Percentiles rank a stretch among this genome's conserved stretches.
Conservation (phyloP, 2,329 filamentous ascomycete genomes). For the Exophiala sideris region DNA sequence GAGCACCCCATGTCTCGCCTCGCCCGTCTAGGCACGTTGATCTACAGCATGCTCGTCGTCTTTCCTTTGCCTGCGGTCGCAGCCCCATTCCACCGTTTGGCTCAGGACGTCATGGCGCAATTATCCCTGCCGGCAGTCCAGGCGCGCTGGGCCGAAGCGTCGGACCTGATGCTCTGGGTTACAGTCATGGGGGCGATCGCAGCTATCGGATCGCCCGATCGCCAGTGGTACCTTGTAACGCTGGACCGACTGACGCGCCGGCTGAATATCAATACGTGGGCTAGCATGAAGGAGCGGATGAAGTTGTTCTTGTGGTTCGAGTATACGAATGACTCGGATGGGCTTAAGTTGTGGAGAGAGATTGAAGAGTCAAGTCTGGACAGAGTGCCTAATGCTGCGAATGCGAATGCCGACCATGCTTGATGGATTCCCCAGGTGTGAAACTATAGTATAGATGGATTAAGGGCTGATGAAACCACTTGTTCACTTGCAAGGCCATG, state of each 20-base stretch:
- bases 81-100: constrained; percentile 34
- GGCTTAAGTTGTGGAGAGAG: constrained; percentile 27
- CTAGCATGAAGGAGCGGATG: constrained; percentile 21
- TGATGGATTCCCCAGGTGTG: no score
- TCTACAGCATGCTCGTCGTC: constrained; percentile 39
- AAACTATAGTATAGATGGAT: no score
- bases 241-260: constrained; percentile 27
- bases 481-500: no score
- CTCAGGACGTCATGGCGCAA: constrained; percentile 29
- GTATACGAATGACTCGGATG: constrained; percentile 27
- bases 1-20: constrained; percentile 34
- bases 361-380: constrained; percentile 19
- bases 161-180: constrained; percentile 36
- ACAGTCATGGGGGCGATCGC: constrained; percentile 39
- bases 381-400: background rate
- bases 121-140: constrained; percentile 28
- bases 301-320: constrained; percentile 27
- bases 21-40: constrained; percentile 35
- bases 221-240: constrained; percentile 34
- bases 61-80: constrained; percentile 40
- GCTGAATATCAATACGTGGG: constrained; percentile 24
- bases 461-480: no score
- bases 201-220: constrained; percentile 31
- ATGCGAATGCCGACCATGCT: no score
- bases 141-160: constrained; percentile 30